Conservation (phyloP, 305 asterid genomes). For the Fraxinus angustifolia region DNA sequence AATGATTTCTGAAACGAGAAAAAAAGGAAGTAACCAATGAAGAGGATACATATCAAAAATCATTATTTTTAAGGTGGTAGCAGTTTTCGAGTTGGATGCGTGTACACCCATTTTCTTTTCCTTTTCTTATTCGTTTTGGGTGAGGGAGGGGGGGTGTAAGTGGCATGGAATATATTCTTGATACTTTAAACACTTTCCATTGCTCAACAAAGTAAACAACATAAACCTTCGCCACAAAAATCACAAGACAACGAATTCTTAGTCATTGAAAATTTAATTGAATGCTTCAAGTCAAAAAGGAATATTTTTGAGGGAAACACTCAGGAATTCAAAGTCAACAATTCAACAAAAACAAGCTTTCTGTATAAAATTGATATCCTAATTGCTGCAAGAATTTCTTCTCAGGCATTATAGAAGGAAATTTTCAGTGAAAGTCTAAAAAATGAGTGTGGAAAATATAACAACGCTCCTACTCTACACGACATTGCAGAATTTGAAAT, state of each 20-base stretch:
- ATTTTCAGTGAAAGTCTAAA: neutral
- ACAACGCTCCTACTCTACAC: neutral
- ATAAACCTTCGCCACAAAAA: neutral
- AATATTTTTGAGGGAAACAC: neutral
- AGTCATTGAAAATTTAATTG: neutral
- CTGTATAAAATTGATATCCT: neutral
- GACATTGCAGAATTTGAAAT: neutral
- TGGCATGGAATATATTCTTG: neutral
- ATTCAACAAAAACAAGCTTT: neutral
- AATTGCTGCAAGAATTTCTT: neutral
- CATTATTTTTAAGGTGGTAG: neutral
- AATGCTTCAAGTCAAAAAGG: neutral
- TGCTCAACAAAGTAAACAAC: neutral
- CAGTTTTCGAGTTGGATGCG: neutral
- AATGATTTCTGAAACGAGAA: neutral
- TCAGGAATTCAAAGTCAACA: neutral
- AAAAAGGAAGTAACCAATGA: neutral
- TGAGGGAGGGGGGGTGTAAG: neutral
- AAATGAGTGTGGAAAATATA: neutral
- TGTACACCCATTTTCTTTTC: neutral
- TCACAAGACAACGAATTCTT: neutral
- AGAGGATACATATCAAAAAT: neutral
- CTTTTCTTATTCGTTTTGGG: neutral
- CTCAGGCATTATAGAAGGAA: neutral
- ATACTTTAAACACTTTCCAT: neutral